Base-by-base conservation (phyloP, 2,329 filamentous ascomycete genomes). In the Penicillium sclerotiorum region DNA sequence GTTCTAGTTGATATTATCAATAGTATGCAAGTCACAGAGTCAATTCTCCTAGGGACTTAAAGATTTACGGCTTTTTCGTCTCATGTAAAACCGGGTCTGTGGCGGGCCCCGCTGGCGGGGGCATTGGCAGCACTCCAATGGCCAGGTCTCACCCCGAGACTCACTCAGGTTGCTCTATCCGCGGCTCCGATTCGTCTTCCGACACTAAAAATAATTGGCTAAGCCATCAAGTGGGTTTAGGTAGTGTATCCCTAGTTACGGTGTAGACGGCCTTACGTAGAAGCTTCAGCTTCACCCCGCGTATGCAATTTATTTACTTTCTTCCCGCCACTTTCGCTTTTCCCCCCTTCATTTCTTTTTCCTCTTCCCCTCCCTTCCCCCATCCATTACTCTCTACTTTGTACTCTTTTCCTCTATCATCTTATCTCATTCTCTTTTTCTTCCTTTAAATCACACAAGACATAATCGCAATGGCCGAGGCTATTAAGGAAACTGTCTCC, bases 401-500 rank as follows among this genome's bases (percentile, higher is more conserved):
- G 4, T 15, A 25, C 33, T 13, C 11, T 18, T 28, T 45, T 33
- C 46, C 18, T 38, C 36, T 40, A 49, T 28, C 39, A 41, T 15
- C 21, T 32, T 30, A 17, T 21, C 39, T 30, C 36, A 36, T 39
- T 43, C 18, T 20, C 40, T 18, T 28, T 42, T 39, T 21, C 17
- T 40, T 18, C 17, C 35, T 21, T 44, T 39, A 35, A 15, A 32
- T 13, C 35, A 17, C 15, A 23, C 25, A 47, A 15, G 18, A 38
- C 32, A 21, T 35, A 39, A 37, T 32, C 49, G 66, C 45, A 58
- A 74, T 75, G 72, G 66, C 72, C 45, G 58, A 65, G 38, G 63
- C 68, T 49, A 67, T 76, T 46, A 74, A 70, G 65, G 75, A 72
- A 47, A 70, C 68, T 25, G 70, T 80, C 53, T 74, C 77, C 64